Base-by-base conservation (phyloP, 352 stramenopile genomes). In the Pythium dissotocum region DNA sequence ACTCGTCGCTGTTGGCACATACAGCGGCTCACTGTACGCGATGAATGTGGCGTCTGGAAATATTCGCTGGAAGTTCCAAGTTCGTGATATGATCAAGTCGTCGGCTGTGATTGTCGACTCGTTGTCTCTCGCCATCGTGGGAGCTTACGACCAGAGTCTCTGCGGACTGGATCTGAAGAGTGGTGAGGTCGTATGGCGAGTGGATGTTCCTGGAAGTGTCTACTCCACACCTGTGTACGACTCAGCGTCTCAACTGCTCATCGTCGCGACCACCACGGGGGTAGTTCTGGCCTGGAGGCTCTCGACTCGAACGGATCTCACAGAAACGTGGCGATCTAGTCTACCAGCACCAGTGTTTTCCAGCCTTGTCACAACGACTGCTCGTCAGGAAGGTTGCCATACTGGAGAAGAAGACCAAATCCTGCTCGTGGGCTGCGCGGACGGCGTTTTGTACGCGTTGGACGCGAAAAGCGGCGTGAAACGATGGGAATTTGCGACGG, bases 281-380 rank as follows among this genome's bases (percentile, higher is more conserved):
- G 70, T 63, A 5, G 61, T 82, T 16, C 44, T n/a, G 32, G 67
- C 44, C 36, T 30, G 16, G 48, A 52, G 32, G 8, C 52, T 38
- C 6, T 16, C n/a, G 49, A 28, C 4, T 42, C n/a, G 26, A 32
- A 52, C 46, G 53, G 40, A 16, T n/a, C 18, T 51, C 16, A 44
- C 21, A 14, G 24, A 26, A 30, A 21, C 8, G 40, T 75, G 51
- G 52, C 14, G 56, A 21, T 12, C 40, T 59, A 35, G 48, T 21
- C 68, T 90, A 26, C 69, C 76, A 58, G 79, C 77, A 4, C 77
- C 83, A 30, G 72, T 91, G 14, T 91, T 91, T 71, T 71, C 79
- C 4, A 84, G 83, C 32, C 67, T 85, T 3, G 56, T 56, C 0
- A 24, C 57, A 0, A 30, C 54, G n/a, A 77, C 73, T 54, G 55